Evolutionary conservation across 2,329 filamentous ascomycete species (phyloP).

Genomic region (Fusarium pininemorale): DNA sequence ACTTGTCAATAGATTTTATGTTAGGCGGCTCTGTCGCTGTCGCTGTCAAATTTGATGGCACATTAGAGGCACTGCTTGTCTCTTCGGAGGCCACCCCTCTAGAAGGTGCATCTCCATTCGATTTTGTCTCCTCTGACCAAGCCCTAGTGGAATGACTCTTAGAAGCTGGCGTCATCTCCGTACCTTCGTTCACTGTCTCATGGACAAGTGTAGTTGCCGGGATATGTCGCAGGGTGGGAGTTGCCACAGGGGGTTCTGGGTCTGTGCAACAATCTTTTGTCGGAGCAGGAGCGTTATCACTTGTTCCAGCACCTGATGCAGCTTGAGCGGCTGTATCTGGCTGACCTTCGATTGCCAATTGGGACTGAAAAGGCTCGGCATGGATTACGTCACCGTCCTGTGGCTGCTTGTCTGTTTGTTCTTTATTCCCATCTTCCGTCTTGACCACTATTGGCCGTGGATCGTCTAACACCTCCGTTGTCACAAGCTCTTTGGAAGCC

Average conservation of each 20-base stretch:
- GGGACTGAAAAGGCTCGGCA: background rate
- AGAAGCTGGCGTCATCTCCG: background rate
- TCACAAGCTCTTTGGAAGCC: background rate
- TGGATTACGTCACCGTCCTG: background rate
- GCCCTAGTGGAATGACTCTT: background rate
- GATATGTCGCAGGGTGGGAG: background rate
- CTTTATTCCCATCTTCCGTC: background rate
- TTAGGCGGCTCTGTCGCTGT: background rate
- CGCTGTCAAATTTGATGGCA: background rate
- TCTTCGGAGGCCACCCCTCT: background rate
- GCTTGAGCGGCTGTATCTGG: background rate
- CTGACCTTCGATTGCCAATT: background rate
- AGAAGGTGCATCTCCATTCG: background rate
- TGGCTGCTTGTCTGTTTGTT: conserved; percentile 27
- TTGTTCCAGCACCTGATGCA: background rate
- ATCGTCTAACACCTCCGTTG: background rate
- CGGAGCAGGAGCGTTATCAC: background rate
- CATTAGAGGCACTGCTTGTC: background rate
- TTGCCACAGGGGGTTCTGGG: background rate
- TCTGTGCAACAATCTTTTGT: background rate
- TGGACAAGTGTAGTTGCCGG: background rate
- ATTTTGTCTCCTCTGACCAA: background rate
- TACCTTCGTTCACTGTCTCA: background rate
- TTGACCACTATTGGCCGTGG: background rate
- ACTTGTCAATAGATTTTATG: conserved; percentile 26